Evolutionary conservation across 495 filamentous ascomycete species (phyloP).

Genomic region (Xylaria venustula): DNA sequence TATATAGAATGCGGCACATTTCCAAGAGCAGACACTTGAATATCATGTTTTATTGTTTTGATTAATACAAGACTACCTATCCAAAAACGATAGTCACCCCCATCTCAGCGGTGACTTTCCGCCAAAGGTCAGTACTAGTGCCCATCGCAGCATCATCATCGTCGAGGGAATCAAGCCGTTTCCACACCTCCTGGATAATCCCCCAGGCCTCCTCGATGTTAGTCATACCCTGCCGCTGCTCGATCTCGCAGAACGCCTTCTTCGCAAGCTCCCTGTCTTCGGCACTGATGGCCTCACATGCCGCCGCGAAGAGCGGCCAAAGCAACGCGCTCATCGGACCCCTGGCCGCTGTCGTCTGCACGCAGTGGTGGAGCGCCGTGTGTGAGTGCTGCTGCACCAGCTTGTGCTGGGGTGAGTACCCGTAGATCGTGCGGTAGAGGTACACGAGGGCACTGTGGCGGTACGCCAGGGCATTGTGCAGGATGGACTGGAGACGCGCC

Average conservation of each 20-base stretch:
- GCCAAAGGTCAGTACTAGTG: constrained; percentile 38
- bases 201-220: constrained; percentile 60
- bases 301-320: constrained; percentile 61
- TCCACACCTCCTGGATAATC: constrained; percentile 58
- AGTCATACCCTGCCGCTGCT: constrained; percentile 58
- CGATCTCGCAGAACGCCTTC: constrained; percentile 48
- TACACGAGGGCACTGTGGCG: constrained; percentile 61
- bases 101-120: constrained; percentile 49
- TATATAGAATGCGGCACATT: no score
- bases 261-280: constrained; percentile 45
- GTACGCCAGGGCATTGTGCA: constrained; percentile 62
- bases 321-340: constrained; percentile 60
- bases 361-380: constrained; percentile 51
- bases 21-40: no score
- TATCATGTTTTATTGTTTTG: constrained; percentile 13
- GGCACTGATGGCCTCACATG: constrained; percentile 50
- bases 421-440: constrained; percentile 56
- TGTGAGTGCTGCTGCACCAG: constrained; percentile 53
- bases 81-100: constrained; percentile 57
- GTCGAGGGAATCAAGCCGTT: constrained; percentile 34
- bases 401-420: constrained; percentile 39
- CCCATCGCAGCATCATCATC: constrained; percentile 25
- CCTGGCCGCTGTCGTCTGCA: constrained; percentile 46
- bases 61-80: no score
- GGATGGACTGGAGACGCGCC: constrained; percentile 44